Evolutionary conservation across 208 protist species (phyloP).

Genomic region (Perkinsela sp.): DNA sequence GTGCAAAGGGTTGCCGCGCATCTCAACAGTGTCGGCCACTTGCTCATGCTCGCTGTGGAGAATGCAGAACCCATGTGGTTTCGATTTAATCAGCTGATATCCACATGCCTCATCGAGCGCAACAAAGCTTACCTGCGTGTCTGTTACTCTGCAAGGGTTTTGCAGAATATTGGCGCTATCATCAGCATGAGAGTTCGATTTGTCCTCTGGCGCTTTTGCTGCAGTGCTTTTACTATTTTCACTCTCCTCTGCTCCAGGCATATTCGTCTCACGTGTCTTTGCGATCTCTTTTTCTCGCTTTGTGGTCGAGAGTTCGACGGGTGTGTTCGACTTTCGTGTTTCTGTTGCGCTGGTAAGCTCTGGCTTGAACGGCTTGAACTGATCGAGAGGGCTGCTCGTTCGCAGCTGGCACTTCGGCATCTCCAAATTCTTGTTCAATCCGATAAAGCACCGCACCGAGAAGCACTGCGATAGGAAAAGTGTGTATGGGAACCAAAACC

Average conservation of each 20-base stretch:
- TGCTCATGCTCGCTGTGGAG: neutral
- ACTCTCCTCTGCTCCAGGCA: too few relatives aligned
- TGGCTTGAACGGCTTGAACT: conserved; percentile 64
- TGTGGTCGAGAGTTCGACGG: conserved; percentile 2
- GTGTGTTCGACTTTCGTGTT: conserved; percentile 11
- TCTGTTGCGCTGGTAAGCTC: conserved; percentile 7
- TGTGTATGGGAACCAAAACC: conserved; percentile 95
- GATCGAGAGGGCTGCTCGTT: conserved; percentile 60
- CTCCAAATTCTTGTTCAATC: conserved; percentile 81
- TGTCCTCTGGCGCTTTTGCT: too few relatives aligned
- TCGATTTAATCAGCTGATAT: neutral
- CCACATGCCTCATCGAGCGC: neutral
- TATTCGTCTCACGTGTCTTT: neutral
- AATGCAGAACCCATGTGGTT: neutral
- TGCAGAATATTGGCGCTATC: neutral
- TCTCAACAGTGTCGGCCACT: neutral
- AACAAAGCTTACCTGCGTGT: neutral
- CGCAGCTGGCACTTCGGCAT: conserved; percentile 72
- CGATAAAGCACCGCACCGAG: conserved; percentile 84
- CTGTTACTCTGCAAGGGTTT: conserved; percentile 5
- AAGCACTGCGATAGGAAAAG: conserved; percentile 86
- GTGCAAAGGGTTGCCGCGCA: neutral
- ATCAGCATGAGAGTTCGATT: too few relatives aligned
- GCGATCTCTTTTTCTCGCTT: neutral
- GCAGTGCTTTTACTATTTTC: too few relatives aligned